Evolutionary conservation across 257 asterid genomes (phyloP).

Genomic region (Solanum etuberosum): DNA sequence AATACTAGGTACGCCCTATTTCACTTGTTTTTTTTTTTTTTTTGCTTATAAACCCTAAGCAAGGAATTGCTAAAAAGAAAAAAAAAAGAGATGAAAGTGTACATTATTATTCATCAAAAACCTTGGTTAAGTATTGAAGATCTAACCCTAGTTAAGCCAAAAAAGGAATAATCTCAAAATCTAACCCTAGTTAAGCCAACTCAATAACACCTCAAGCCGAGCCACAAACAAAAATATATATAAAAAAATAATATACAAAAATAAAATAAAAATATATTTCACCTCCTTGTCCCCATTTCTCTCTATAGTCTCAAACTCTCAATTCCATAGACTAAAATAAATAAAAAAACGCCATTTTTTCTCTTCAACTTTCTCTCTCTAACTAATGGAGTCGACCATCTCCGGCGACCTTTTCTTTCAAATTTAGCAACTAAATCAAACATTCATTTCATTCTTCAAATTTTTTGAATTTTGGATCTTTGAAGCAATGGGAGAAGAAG

Average conservation of each 20-base stretch:
- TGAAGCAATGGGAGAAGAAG: slow-evolving; percentile 47
- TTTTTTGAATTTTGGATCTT: neutral
- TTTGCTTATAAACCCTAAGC: neutral
- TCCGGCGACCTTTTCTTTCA: neutral
- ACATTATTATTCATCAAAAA: neutral
- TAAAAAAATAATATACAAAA: neutral
- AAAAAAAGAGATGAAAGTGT: neutral
- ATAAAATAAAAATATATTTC: neutral
- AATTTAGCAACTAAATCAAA: neutral
- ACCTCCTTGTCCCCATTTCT: neutral
- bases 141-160: neutral
- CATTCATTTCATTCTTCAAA: neutral
- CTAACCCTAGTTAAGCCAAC: neutral
- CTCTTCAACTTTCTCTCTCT: neutral
- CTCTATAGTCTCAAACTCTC: neutral
- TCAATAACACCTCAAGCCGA: neutral
- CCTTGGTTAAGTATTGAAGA: neutral
- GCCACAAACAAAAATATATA: neutral
- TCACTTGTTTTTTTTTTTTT: neutral
- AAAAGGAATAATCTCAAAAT: neutral
- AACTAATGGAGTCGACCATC: neutral
- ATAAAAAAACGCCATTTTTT: neutral
- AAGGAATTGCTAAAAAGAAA: neutral
- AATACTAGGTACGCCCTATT: neutral
- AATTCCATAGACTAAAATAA: neutral